These are phyloP conservation scores for Furcasterigmium sp. DNA, from an alignment of 2,329 filamentous ascomycete genomes.

Conservation along the genomic window DNA sequence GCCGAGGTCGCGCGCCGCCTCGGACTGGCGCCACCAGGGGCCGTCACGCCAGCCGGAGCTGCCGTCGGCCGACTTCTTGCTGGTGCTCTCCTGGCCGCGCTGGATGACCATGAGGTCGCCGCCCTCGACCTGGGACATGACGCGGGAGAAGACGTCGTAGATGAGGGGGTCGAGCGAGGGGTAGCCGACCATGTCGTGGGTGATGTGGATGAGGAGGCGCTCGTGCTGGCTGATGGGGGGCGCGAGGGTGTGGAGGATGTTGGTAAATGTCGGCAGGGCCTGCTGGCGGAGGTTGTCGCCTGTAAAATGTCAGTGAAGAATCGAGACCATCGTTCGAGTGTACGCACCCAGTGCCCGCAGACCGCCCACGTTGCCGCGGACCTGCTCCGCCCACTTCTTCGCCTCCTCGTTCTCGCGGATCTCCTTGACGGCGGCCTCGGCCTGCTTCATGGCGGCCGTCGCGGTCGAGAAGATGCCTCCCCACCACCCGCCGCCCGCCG, in stretches of 20 bases:
- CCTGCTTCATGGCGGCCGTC: slow-evolving; percentile 82
- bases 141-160: slow-evolving; percentile 83
- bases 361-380: slow-evolving; percentile 80
- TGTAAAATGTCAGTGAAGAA: slow-evolving; percentile 27
- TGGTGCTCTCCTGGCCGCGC: slow-evolving; percentile 79
- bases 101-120: slow-evolving; percentile 93
- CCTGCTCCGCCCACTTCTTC: slow-evolving; percentile 91
- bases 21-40: slow-evolving; percentile 85
- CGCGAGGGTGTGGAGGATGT: slow-evolving; percentile 89
- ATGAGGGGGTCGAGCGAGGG: slow-evolving; percentile 91
- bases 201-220: slow-evolving; percentile 93
- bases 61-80: slow-evolving; percentile 56
- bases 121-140: slow-evolving; percentile 99
- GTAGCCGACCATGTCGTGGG: slow-evolving; percentile 91
- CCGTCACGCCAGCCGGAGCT: slow-evolving; percentile 81
- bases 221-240: slow-evolving; percentile 97
- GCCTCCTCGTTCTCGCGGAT: slow-evolving; percentile 96
- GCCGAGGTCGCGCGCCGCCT: slow-evolving; percentile 68
- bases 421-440: slow-evolving; percentile 88
- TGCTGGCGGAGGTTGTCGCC: slow-evolving; percentile 82
- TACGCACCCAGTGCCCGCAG: slow-evolving; percentile 66
- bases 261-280: slow-evolving; percentile 90
- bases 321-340: not conserved
- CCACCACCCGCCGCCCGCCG: slow-evolving; percentile 74
- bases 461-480: slow-evolving; percentile 80